phyloP scores from a whole-genome alignment of 768 basidiomycete species.

The Leccinum incarnatum region DNA sequence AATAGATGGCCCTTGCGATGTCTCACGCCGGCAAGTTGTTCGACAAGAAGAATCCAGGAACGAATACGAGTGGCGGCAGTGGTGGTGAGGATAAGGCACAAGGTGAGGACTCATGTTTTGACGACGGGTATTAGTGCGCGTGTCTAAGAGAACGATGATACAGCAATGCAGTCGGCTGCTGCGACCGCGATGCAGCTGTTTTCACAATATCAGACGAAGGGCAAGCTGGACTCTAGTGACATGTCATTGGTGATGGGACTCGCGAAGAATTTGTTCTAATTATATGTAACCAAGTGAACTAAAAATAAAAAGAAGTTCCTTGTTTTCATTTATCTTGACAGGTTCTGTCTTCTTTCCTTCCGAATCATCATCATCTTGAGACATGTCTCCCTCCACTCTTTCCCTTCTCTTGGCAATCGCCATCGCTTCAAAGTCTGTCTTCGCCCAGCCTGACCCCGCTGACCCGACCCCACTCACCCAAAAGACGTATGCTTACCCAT shows the following conservation, averaged over 20 bases:
- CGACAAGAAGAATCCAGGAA: slow-evolving; percentile 31
- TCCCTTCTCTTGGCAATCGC: slow-evolving; percentile 36
- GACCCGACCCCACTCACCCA: slow-evolving; percentile 47
- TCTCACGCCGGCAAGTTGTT: slow-evolving; percentile 32
- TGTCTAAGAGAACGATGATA: not conserved
- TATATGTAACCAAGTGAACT: not conserved
- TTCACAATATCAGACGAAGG: slow-evolving; percentile 21
- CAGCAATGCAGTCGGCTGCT: slow-evolving; percentile 34
- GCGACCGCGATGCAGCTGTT: slow-evolving; percentile 31
- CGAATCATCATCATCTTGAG: slow-evolving; percentile 15
- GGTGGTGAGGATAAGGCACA: slow-evolving; percentile 21
- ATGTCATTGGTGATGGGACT: slow-evolving; percentile 27
- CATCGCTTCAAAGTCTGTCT: slow-evolving; percentile 27
- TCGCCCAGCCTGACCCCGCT: slow-evolving; percentile 36
- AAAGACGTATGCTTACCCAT: slow-evolving; percentile 45
- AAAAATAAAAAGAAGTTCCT: not conserved
- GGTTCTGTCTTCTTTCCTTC: too few relatives aligned
- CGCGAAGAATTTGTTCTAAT: slow-evolving; percentile 22
- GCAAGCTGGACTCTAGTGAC: slow-evolving; percentile 29
- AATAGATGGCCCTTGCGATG: slow-evolving; percentile 31
- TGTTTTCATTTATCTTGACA: too few relatives aligned
- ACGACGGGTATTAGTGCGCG: not conserved
- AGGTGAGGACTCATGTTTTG: slow-evolving; percentile 13
- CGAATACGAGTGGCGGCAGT: not conserved
- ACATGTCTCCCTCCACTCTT: slow-evolving; percentile 51